Evolutionary conservation across 495 filamentous ascomycete genomes (phyloP).

Genomic region (Hyaloscypha finlandica): DNA sequence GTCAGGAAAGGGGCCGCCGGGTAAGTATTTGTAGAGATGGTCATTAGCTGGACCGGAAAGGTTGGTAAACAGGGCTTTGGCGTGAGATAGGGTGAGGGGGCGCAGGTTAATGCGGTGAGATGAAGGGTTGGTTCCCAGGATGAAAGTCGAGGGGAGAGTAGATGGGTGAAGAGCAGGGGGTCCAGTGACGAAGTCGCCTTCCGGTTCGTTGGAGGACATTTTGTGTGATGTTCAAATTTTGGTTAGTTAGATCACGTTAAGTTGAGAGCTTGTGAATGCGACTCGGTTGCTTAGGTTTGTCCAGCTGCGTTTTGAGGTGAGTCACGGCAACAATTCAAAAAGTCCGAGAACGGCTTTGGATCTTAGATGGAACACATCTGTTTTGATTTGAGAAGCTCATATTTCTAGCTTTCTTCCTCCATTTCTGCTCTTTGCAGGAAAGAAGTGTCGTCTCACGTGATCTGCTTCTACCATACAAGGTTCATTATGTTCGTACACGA

Average conservation of each 20-base stretch:
- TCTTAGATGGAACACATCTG: neutral
- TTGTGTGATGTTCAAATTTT: neutral
- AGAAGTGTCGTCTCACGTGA: neutral
- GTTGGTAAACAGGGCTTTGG: conserved; percentile 42
- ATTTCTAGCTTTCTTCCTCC: neutral
- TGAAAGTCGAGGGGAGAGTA: conserved; percentile 25
- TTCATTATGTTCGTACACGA: neutral
- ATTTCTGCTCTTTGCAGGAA: neutral
- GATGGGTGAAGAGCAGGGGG: conserved; percentile 16
- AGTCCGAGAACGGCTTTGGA: neutral
- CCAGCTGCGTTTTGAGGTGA: neutral
- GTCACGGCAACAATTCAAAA: neutral
- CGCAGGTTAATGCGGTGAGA: conserved; percentile 41
- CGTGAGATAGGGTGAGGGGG: conserved; percentile 40
- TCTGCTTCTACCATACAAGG: neutral
- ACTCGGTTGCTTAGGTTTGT: neutral
- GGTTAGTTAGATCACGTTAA: neutral
- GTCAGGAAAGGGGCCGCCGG: conserved; percentile 42
- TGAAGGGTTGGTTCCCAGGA: conserved; percentile 32
- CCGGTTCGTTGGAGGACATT: conserved; percentile 14
- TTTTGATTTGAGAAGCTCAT: neutral
- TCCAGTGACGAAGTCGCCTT: conserved; percentile 10
- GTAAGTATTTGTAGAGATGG: conserved; percentile 51
- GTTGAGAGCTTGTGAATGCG: neutral
- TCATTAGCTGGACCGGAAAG: conserved; percentile 39